phyloP scores from a whole-genome alignment of 163 green algal species.

The Scenedesmus sp. region DNA sequence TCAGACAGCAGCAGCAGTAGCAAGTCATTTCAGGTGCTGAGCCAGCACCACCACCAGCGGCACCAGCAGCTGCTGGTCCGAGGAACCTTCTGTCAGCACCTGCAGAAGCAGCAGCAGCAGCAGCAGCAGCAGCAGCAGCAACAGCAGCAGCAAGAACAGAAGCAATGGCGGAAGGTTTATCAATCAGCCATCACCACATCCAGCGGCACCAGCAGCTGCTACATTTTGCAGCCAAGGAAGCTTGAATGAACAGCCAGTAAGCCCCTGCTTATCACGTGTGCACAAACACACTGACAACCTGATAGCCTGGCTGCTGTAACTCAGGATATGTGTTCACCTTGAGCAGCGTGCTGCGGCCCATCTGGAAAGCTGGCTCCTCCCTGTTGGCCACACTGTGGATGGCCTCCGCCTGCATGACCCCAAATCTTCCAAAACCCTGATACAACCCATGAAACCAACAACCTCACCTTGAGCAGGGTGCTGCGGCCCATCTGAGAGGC shows the following conservation, averaged over 20 bases:
- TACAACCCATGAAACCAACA: background rate
- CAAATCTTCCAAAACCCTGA: background rate
- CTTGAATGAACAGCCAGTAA: no score
- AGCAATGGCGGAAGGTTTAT: background rate
- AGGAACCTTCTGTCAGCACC: background rate
- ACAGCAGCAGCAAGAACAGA: background rate
- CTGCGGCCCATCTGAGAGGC: background rate
- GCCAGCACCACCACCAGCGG: background rate
- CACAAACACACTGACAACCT: no score
- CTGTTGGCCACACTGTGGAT: background rate
- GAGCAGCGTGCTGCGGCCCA: background rate
- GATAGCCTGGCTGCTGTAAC: no score
- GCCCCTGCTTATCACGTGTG: no score
- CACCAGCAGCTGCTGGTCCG: background rate
- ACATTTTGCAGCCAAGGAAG: no score
- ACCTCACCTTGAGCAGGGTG: background rate
- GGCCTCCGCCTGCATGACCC: background rate
- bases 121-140: background rate
- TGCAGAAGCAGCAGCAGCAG: background rate
- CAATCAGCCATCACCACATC: background rate
- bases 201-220: slow-evolving; percentile 9
- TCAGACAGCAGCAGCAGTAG: background rate
- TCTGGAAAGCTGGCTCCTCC: background rate
- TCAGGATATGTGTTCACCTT: background rate
- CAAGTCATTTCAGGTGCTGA: background rate